Conservation (phyloP, 257 asterid genomes). For the Nicotiana undulata region DNA sequence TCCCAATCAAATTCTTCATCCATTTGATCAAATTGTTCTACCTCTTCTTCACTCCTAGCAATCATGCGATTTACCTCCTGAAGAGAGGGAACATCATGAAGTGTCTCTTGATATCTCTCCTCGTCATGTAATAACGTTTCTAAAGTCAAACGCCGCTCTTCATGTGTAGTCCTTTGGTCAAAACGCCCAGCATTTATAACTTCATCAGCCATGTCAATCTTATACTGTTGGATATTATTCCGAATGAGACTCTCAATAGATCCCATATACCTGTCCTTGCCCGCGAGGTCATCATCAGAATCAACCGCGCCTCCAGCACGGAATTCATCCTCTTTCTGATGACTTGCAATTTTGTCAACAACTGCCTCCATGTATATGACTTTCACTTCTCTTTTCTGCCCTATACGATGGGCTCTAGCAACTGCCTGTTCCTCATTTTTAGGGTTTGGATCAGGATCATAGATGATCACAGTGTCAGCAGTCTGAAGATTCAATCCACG, state of each 20-base stretch:
- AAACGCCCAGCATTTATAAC: conserved; percentile 99
- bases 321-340: conserved; percentile 93
- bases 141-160: conserved; percentile 91
- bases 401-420: conserved; percentile 98
- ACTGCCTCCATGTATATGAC: conserved; percentile 98
- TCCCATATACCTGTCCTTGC: conserved; percentile 93
- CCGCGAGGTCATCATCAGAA: conserved; percentile 94
- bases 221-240: conserved; percentile 93
- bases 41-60: conserved; percentile 93
- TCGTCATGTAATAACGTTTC: conserved; percentile 95
- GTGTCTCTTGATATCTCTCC: conserved; percentile 92
- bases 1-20: conserved; percentile 95
- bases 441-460: conserved; percentile 99
- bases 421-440: conserved; percentile 99
- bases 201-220: conserved; percentile 99
- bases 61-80: conserved; percentile 98
- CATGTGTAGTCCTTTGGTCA: conserved; percentile 99
- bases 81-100: conserved; percentile 95
- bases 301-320: conserved; percentile 67
- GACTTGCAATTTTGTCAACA: conserved; percentile 80
- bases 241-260: conserved; percentile 95
- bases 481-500: conserved; percentile 96
- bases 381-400: conserved; percentile 98
- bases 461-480: conserved; percentile 96
- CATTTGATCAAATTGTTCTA: conserved; percentile 94